Base-by-base conservation (phyloP, 106 monocot genomes). In the Dendrobium nobile region DNA sequence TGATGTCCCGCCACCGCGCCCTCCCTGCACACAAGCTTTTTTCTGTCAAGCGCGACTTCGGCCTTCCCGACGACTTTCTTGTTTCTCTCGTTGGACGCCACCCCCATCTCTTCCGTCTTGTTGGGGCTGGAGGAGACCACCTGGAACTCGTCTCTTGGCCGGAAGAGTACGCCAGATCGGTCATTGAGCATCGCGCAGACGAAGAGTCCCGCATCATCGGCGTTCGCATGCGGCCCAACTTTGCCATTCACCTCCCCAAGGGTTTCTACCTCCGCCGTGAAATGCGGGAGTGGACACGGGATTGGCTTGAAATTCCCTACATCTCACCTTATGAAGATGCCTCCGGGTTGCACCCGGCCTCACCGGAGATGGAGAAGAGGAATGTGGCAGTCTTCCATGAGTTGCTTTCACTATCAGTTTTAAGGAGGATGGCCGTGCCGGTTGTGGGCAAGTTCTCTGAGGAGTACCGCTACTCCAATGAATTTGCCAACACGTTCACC, bases 331-430 rank as follows among this genome's bases (percentile, higher is more conserved):
- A 98, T 54, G 43, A 81, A 0, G 97, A 98, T 20, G 81, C 85
- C 7, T 90, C 92, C 1, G n/a, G 26, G 18, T 77, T 92, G 79
- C 74, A 79, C 19, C 84, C 81, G 55, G 88, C 86, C 13, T 91
- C 97, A 18, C 85, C 84, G 40, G 89, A 91, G 87, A 92, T 94
- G 92, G 97, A 97, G 94, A 97, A 94, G 92, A 80, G 94, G 67
- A 84, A 59, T 54, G 89, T 97, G 8, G 94, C 82, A 9, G 83
- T 94, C 22, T 77, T 97, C 19, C 97, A 97, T 33, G 97, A 97
- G 86, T 58, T 97, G 28, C 74, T 94, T 13, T 97, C 92, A 0
- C 83, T 97, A 20, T 77, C 92, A 0, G 78, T 97, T 42, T 81
- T 89, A 26, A 84, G 84, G 82, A 82, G 97, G 77, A 76, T 89